Base-by-base conservation (phyloP, 768 basidiomycete genomes). In the Gyrodon lividus region DNA sequence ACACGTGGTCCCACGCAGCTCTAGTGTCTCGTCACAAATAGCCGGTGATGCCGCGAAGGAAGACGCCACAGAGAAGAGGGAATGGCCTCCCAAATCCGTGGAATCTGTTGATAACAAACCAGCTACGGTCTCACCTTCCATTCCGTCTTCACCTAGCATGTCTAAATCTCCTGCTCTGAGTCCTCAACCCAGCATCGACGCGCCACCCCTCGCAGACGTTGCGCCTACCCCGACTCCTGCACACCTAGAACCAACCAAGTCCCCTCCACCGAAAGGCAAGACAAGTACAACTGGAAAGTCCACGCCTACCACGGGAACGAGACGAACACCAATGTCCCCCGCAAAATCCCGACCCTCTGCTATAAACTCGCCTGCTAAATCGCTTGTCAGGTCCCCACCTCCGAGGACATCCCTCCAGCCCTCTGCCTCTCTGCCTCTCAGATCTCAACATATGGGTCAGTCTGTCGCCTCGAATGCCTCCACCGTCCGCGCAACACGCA, bases 41-140 rank as follows among this genome's bases (percentile, higher is more conserved):
- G 77, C 81, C 7, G 79, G 82, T 38, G 87, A 89, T 64, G 77
- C 83, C 12, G 70, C 73, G 30, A 84, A 80, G 67, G 85, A 84
- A 60, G 87, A 89, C 60, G 63, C 71, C 34, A 86, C 81, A 69
- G 87, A 86, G 66, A 82, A 79, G 63, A 79, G 81, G 39, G 90
- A 91, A 75, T 89, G 87, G 87, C 87, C 89, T 6, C 89, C 83
- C 33, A 80, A 74, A 64, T 61, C 73, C 35, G 48, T 68, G 42
- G 54, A 64, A n/a, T 63, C 68, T 28, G 20, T 48, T 43, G 66
- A 66, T 55, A 65, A 66, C 30, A 76, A 74, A 60, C 67, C 74
- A 17, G 8, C 37, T 20, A 64, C 66, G 42, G 60, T 68, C 55
- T 45, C 73, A 39, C 68, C 75, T 46, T 70, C 78, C 42, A 62